Evolutionary conservation across 1,284 basidiomycete species (phyloP), one percentile per base, ranked within the genome.

Genomic region (Taiwanofungus camphoratus): DNA sequence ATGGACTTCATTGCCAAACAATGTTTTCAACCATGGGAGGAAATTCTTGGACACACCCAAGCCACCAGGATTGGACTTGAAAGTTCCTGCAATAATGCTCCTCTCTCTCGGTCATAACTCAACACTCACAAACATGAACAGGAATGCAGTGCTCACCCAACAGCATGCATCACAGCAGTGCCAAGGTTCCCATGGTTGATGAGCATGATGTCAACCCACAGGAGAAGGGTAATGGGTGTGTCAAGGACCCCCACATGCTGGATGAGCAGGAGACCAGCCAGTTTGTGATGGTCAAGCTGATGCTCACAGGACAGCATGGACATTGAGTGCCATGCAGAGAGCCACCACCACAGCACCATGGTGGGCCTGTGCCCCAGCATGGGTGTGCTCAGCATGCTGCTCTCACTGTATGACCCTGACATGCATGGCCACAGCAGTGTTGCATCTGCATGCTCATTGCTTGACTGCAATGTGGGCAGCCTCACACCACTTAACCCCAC

Each of bases 361-460:
- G n/a, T n/a, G n/a, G n/a, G n/a, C n/a, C 54, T 13, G 2, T 39
- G 39, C 19, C 36, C 39, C 13, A 67, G 70, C 0, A 64, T 63
- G 5, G 76, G 78, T 21, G 66, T 81, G 2, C 66, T 81, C 9
- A 73, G 74, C 9, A 62, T 77, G 5, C 56, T 82, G 32, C 57
- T 82, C 22, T 64, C 73, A 8, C 63, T 80, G 16, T 81, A 81
- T 52, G 68, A 73, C 44, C 65, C 67, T n/a, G 32, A 44, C 16
- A 29, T 42, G 22, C 41, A 46, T 11, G 47, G 38, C 21, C 33
- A 49, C 15, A 31, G 32, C 20, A 36, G 32, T 35, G 45, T 45
- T 15, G 51, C 53, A 18, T 52, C 54, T 8, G 51, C 49, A 19
- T 51, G 48, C 9, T 57, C 55, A 16, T 56, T 52, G 8, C 43